Conservation (phyloP, 345 rosid genomes). For the Turnera subulata region DNA sequence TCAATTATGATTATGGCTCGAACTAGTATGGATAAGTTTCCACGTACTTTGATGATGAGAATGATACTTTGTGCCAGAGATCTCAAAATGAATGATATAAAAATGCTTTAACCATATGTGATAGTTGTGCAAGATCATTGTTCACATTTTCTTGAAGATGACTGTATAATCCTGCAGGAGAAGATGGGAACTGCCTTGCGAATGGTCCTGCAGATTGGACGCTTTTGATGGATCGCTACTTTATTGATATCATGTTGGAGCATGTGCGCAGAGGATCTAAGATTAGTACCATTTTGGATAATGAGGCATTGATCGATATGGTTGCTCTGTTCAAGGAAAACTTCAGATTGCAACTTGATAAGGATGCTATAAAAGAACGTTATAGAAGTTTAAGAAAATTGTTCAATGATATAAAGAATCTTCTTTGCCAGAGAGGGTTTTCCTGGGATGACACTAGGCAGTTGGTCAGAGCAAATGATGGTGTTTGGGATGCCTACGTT, state of each 20-base stretch:
- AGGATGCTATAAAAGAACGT: constrained; percentile 30
- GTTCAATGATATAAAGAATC: constrained; percentile 34
- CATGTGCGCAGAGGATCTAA: constrained; percentile 31
- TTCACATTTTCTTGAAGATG: not conserved
- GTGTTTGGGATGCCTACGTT: constrained; percentile 19
- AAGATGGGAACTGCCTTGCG: constrained; percentile 17
- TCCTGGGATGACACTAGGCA: constrained; percentile 38
- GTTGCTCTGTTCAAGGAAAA: constrained; percentile 36
- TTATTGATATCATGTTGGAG: constrained; percentile 46
- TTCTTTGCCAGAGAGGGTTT: constrained; percentile 34
- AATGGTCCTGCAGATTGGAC: constrained; percentile 37
- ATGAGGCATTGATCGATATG: constrained; percentile 42
- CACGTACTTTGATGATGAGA: no score
- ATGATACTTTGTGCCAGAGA: no score
- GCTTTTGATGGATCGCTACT: constrained; percentile 44
- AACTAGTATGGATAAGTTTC: not conserved
- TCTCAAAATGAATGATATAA: no score
- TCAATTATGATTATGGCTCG: no score
- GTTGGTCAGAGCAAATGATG: constrained; percentile 35
- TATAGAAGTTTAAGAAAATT: constrained; percentile 29
- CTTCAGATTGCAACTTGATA: constrained; percentile 36
- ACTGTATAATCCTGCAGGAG: constrained; percentile 20
- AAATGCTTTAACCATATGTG: no score
- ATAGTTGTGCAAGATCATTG: not conserved
- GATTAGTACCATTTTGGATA: constrained; percentile 18